Base-by-base conservation (phyloP, 352 stramenopile species). In the Peronospora tabacina region DNA sequence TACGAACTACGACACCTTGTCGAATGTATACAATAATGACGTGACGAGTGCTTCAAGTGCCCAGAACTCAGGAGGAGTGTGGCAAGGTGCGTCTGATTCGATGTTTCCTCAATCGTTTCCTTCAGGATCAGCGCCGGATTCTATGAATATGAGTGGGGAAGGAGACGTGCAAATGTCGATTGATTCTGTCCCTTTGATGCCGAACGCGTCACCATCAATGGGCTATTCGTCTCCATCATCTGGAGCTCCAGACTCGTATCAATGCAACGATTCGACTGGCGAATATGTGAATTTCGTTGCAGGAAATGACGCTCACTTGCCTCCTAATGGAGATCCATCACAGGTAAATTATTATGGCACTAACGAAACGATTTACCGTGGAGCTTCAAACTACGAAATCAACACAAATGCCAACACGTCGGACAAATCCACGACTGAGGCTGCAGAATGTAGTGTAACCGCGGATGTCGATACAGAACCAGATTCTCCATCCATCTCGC, bases 291-390 rank as follows among this genome's bases (percentile, higher is more conserved):
- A 50, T 10, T 87, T 89, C 37, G 70, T 87, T 8, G 67, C 78
- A 9, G 61, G 71, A 0, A 89, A 89, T 39, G 70, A 86, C 9
- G 59, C 70, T 0, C 79, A 63, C 32, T 42, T 84, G 7, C 48
- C 56, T 2, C 50, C 63, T 8, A 43, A 65, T 37, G 55, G 45
- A 39, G 64, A 76, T 49, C 39, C 50, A 17, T 75, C 66, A 22
- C 67, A 70, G n/a, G 65, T 87, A 13, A 71, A 67, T 44, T 89
- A 72, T 45, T 89, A 77, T 33, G 75, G 86, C 44, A 68, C 75
- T 2, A 85, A 86, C 13, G 74, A 58, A 13, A 84, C 74, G 29
- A 79, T 72, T 0, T 90, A 75, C 42, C 75, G 79, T 17, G 78
- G 68, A 40, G 62, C 57, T 10, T 70, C 74, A 42, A 63, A 75